Base-by-base conservation (phyloP, 1,139 yeast species). In the Kodamaea anthophila region DNA sequence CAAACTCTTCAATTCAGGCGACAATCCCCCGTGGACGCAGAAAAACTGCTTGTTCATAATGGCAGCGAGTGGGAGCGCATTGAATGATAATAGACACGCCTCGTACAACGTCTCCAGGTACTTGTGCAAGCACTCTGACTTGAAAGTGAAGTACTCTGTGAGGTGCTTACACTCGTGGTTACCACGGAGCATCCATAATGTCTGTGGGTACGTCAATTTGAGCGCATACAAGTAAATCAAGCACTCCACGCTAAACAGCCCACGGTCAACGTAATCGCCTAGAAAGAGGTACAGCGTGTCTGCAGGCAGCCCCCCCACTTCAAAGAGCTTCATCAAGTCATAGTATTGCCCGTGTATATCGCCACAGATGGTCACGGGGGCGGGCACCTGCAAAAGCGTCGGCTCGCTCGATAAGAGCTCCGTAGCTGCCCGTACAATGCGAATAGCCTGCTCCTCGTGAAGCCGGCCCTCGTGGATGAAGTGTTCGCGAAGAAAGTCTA, bases 251-350 rank as follows among this genome's bases (percentile, higher is more conserved):
- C 96, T 84, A 49, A 84, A 88, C 23, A 86, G 79, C 4, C 98
- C 98, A 42, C 98, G 69, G 57, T 91, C 98, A 19, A 91, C 98
- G 49, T 91, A 91, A 56, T 91, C 98, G 11, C 98, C 98, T 38
- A 91, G 59, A 47, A 91, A 91, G 36, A 91, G 62, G 53, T 87
- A 91, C 9, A 84, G 71, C 1, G 94, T 82, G 20, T 53, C 60
- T 10, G 66, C 68, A 3, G 97, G 96, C 49, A 81, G 80, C 2
- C 97, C 98, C 21, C 96, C 96, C 15, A 88, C 94, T 51, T 91
- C 97, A 53, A 91, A 86, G 30, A 91, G 60, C 55, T 88, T 88
- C 76, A 88, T 71, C 44, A 91, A 66, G 55, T 91, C 98, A 50
- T 74, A 91, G 55, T 76, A 86, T 54, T 91, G 98, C 6, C 98